Evolutionary conservation across 805 yeast genomes (phyloP).

Genomic region (Metschnikowia santaceciliae): DNA sequence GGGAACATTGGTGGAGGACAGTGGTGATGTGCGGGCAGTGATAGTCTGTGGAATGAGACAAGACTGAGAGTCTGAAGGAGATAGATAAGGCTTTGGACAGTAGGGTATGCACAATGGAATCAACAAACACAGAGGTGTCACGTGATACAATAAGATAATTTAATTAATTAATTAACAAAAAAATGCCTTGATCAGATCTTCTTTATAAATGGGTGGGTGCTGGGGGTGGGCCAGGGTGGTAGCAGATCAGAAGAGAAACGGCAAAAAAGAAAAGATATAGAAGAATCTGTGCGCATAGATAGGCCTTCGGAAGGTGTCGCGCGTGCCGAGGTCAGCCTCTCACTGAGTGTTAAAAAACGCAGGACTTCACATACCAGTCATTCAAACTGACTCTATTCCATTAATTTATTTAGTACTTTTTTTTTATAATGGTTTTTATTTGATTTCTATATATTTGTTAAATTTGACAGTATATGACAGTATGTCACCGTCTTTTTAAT

Average conservation of each 20-base stretch:
- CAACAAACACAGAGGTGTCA: neutral
- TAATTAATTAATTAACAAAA: too few relatives aligned
- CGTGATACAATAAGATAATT: neutral
- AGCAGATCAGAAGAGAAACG: conserved; percentile 1
- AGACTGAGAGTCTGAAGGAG: neutral
- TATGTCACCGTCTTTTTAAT: too few relatives aligned
- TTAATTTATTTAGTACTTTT: too few relatives aligned
- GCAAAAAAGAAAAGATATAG: neutral
- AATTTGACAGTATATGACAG: too few relatives aligned
- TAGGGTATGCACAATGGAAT: too few relatives aligned
- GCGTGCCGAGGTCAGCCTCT: neutral
- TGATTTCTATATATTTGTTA: too few relatives aligned
- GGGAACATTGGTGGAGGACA: neutral
- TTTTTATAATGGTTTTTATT: too few relatives aligned
- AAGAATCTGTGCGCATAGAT: conserved; percentile 3
- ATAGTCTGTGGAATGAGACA: neutral
- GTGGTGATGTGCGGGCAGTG: neutral
- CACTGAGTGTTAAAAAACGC: neutral
- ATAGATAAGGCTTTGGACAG: neutral
- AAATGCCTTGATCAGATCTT: too few relatives aligned
- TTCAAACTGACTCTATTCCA: too few relatives aligned
- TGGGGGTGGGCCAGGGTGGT: neutral
- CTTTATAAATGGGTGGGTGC: too few relatives aligned
- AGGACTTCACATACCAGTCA: too few relatives aligned
- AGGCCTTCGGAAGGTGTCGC: neutral